Conservation (phyloP, 495 filamentous ascomycete genomes). For the Xylaria grammica region DNA sequence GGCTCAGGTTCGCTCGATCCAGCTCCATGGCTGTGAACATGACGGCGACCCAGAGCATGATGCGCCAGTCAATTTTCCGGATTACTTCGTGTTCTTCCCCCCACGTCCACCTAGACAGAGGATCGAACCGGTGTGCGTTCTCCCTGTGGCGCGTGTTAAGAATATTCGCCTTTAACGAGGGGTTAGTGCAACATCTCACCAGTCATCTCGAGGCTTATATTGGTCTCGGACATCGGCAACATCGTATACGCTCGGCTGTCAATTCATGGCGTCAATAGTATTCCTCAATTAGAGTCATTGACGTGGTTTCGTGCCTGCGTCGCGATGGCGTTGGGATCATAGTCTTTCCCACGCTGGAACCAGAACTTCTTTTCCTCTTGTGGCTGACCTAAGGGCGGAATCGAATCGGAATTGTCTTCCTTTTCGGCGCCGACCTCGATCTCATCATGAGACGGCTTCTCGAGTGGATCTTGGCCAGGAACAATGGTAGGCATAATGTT, state of each 20-base stretch:
- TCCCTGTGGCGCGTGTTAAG: conserved; percentile 39
- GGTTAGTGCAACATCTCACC: conserved; percentile 32
- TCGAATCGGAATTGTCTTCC: conserved; percentile 22
- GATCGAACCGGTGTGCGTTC: conserved; percentile 51
- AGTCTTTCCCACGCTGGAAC: conserved; percentile 45
- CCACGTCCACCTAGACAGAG: conserved; percentile 49
- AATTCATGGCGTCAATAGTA: background rate
- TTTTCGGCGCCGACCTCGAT: conserved; percentile 25
- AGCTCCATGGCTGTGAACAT: conserved; percentile 87
- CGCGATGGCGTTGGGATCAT: conserved; percentile 61
- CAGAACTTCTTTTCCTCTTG: conserved; percentile 47
- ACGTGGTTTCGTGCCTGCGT: conserved; percentile 47
- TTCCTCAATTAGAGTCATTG: background rate
- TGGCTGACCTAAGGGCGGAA: conserved; percentile 45
- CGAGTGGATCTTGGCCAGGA: conserved; percentile 9
- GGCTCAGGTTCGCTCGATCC: conserved; percentile 69
- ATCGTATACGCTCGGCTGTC: conserved; percentile 52
- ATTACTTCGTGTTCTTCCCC: conserved; percentile 44
- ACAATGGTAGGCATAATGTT: conserved; percentile 32
- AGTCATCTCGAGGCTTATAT: conserved; percentile 44
- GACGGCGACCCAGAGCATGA: conserved; percentile 68
- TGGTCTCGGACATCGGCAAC: conserved; percentile 42
- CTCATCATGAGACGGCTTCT: conserved; percentile 23
- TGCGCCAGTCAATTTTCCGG: conserved; percentile 47
- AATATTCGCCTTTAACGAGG: background rate